Conservation (phyloP, 345 rosid genomes). For the Populus ilicifolia region DNA sequence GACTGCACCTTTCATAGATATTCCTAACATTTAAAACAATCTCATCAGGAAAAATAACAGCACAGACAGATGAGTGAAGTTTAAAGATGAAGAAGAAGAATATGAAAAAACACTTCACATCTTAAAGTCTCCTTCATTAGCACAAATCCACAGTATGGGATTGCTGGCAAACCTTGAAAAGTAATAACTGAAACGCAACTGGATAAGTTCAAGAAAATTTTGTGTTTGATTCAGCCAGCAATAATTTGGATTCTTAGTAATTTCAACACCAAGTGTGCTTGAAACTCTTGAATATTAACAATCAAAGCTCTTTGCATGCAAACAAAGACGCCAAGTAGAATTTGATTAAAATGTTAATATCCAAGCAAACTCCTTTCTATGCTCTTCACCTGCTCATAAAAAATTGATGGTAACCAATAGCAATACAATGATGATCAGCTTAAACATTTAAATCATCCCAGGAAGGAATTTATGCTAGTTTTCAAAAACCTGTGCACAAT, state of each 20-base stretch:
- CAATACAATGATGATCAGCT: not conserved
- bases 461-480: not conserved
- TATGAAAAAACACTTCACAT: not conserved
- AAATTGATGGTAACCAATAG: not conserved
- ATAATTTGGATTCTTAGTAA: not conserved
- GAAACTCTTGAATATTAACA: not conserved
- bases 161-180: not conserved
- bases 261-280: not conserved
- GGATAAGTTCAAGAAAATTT: not conserved
- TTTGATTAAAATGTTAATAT: not conserved
- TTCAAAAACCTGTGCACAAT: conserved; percentile 59
- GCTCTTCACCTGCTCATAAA: not conserved
- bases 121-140: not conserved
- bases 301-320: not conserved
- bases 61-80: not conserved
- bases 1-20: not conserved
- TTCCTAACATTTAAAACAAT: not conserved
- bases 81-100: not conserved
- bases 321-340: not conserved
- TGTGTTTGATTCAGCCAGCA: not conserved
- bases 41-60: not conserved
- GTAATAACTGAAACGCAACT: not conserved
- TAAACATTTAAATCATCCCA: not conserved
- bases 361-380: not conserved
- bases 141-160: not conserved